Conservation (phyloP, 805 yeast species). For the Metschnikowia cubensis region DNA sequence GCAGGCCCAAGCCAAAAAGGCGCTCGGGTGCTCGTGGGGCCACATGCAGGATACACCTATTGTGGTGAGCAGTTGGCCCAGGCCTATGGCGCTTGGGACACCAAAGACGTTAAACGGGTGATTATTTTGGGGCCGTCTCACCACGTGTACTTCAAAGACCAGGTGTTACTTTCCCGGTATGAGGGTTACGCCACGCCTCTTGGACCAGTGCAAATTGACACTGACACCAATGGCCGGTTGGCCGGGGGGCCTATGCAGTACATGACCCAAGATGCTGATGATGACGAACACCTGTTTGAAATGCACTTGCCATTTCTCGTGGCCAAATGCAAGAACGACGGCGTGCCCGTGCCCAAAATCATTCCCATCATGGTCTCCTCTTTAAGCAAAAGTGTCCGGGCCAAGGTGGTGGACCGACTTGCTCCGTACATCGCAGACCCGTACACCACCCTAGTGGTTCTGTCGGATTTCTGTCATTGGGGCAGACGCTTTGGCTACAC, state of each 20-base stretch:
- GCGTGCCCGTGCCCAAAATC: conserved; percentile 41
- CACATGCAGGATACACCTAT: conserved; percentile 88
- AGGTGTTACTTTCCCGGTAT: conserved; percentile 51
- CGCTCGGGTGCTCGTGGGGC: conserved; percentile 41
- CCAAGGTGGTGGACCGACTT: conserved; percentile 45
- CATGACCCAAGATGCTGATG: conserved; percentile 62
- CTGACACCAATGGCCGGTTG: conserved; percentile 36
- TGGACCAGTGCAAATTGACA: conserved; percentile 70
- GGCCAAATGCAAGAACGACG: conserved; percentile 38
- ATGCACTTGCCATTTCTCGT: conserved; percentile 84
- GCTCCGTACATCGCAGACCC: conserved; percentile 51
- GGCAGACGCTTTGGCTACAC: conserved; percentile 45
- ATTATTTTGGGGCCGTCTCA: conserved; percentile 93
- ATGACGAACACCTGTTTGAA: conserved; percentile 88
- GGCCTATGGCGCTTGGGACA: conserved; percentile 70
- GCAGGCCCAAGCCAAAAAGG: conserved; percentile 17
- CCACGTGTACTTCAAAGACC: conserved; percentile 70
- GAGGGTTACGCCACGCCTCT: conserved; percentile 72
- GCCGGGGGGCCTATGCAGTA: conserved; percentile 39
- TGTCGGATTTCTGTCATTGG: conserved; percentile 97
- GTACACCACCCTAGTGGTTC: conserved; percentile 66
- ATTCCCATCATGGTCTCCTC: conserved; percentile 81
- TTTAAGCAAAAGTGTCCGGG: conserved; percentile 43
- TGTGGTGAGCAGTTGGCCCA: conserved; percentile 77
- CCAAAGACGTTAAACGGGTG: conserved; percentile 52